Evolutionary conservation across 805 yeast species (phyloP).

Genomic region (Komagataella kurtzmanii): DNA sequence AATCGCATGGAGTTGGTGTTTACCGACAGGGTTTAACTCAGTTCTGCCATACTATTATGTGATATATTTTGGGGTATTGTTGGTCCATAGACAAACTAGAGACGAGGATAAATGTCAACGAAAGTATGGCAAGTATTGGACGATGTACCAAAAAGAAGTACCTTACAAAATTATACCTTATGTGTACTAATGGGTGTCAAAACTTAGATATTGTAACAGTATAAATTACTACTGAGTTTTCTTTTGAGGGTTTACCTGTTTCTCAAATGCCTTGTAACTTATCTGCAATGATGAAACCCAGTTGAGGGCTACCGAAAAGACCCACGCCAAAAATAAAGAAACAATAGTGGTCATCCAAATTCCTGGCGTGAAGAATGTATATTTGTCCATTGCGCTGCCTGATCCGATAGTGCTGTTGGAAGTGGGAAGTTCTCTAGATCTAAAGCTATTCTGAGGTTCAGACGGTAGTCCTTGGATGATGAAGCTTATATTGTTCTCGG

Average conservation of each 20-base stretch:
- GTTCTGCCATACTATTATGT: conserved; percentile 83
- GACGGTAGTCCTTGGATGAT: background rate
- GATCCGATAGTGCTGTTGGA: background rate
- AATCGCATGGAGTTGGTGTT: conserved; percentile 83
- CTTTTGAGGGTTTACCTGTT: conserved; percentile 39
- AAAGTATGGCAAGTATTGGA: conserved; percentile 85
- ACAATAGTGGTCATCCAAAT: conserved; percentile 66
- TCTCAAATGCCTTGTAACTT: conserved; percentile 74
- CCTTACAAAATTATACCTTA: conserved; percentile 89
- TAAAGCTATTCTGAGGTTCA: background rate
- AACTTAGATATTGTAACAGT: background rate
- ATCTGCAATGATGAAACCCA: conserved; percentile 67
- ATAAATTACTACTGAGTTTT: conserved; percentile 20
- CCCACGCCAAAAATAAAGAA: conserved; percentile 39
- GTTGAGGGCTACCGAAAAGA: conserved; percentile 47
- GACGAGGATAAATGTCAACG: conserved; percentile 84
- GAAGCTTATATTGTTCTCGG: background rate
- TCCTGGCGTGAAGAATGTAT: conserved; percentile 70
- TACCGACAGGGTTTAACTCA: conserved; percentile 74
- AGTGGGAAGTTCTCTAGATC: background rate
- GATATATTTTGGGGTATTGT: conserved; percentile 65
- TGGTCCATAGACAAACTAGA: conserved; percentile 79
- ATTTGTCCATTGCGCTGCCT: conserved; percentile 43
- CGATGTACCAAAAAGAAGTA: conserved; percentile 62
- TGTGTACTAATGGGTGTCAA: conserved; percentile 35